These are phyloP conservation scores for Periglandula ipomoeae DNA, from an alignment of 2,329 filamentous ascomycete species.

Conservation along the genomic window DNA sequence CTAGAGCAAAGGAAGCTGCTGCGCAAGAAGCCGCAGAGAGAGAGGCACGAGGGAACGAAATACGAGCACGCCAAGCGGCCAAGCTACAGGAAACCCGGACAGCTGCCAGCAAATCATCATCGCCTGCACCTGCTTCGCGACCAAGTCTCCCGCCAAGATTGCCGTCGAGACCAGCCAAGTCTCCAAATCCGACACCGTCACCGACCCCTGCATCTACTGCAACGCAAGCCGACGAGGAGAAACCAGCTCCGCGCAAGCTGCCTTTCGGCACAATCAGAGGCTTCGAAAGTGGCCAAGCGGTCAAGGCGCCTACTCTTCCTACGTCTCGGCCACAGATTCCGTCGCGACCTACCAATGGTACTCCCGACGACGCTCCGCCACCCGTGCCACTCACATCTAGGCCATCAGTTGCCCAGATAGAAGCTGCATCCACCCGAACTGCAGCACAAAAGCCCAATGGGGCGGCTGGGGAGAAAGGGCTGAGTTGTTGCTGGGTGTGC, in stretches of 20 bases:
- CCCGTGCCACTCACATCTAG: constrained; percentile 43
- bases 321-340: constrained; percentile 6
- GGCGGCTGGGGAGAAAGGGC: background rate
- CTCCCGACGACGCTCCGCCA: constrained; percentile 32
- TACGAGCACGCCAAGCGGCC: constrained; percentile 7
- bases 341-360: constrained; percentile 1
- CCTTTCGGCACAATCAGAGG: constrained; percentile 12
- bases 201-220: constrained; percentile 2
- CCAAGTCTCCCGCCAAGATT: constrained; percentile 41
- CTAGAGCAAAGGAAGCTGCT: constrained; percentile 25
- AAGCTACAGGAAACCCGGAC: constrained; percentile 6
- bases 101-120: constrained; percentile 18
- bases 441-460: constrained; percentile 14
- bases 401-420: constrained; percentile 42
- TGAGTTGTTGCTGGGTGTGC: constrained; percentile 62
- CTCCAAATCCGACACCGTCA: constrained; percentile 11
- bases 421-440: constrained; percentile 29
- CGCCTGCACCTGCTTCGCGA: constrained; percentile 17
- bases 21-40: constrained; percentile 3
- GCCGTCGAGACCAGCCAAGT: constrained; percentile 38
- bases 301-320: background rate
- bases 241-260: constrained; percentile 7
- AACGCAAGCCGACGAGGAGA: constrained; percentile 1
- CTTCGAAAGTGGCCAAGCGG: constrained; percentile 11
- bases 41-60: constrained; percentile 5